Evolutionary conservation across 306 rosid species (phyloP), one percentile per base, ranked within the genome.

Genomic region (Lagenaria siceraria): DNA sequence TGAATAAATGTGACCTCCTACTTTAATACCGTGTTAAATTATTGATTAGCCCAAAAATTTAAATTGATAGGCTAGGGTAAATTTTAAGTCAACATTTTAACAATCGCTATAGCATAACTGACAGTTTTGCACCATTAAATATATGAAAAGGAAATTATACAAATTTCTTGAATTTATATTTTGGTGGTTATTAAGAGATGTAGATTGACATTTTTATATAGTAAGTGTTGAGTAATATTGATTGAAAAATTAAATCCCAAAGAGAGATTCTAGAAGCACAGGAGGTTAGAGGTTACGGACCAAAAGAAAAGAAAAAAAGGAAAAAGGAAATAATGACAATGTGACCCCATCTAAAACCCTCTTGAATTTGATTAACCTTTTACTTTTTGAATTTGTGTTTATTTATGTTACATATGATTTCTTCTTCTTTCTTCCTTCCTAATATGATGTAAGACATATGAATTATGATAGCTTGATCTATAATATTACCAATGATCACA

Each of bases 281-380:
- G 27, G 43, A 33, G 24, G 46, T 63, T 35, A 64, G 4, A 33
- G 43, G 46, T 33, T 63, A 62, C 82, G 75, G 71, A 59, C 75
- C 81, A 49, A 82, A 73, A 79, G 43, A n/a, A 13, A 82, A 42
- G 80, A 72, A 79, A 58, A 55, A 18, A 17, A 21, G 46, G 46
- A 40, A 9, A 40, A 13, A 78, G 46, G 4, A 76, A 76, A 58
- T 81, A 85, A 83, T 86, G 91, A 87, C 88, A 92, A 79, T 78
- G 90, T 79, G 89, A 84, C 65, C 75, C 83, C 86, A 88, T 88
- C 91, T 81, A 82, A 86, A 17, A 64, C 43, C 71, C 72, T 64
- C 72, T 35, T 24, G 21, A 71, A 29, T 61, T 43, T 86, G 64
- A 80, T 78, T 83, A 43, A 38, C 29, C 22, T 72, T 80, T 83